Conservation (phyloP, 2,329 filamentous ascomycete species). For the Xylariaceae sp. region DNA sequence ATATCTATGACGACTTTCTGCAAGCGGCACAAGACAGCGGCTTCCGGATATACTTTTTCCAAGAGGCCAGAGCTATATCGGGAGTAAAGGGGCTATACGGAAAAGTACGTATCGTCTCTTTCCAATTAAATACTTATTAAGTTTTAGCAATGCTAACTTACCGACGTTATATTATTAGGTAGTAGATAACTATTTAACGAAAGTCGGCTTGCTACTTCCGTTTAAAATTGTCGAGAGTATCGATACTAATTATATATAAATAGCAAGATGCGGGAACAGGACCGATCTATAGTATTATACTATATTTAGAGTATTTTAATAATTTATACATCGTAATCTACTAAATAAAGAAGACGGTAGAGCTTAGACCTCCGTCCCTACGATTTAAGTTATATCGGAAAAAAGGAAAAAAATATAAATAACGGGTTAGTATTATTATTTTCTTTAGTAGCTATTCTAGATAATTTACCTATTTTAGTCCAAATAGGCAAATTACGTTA, state of each 20-base stretch:
- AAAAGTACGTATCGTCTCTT: constrained; percentile 26
- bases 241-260: constrained; percentile 38
- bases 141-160: not conserved
- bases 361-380: not conserved
- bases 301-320: constrained; percentile 27
- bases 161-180: constrained; percentile 25
- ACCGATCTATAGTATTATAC: constrained; percentile 30
- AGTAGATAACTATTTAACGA: constrained; percentile 38
- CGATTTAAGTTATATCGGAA: not conserved
- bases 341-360: not conserved
- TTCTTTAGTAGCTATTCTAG: not conserved
- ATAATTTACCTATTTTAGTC: not conserved
- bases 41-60: constrained; percentile 38
- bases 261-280: constrained; percentile 30
- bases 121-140: not conserved
- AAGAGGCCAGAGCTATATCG: constrained; percentile 32
- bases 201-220: constrained; percentile 30
- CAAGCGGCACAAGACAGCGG: constrained; percentile 18
- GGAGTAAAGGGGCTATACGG: constrained; percentile 32
- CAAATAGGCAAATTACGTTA: not conserved
- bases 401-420: not conserved
- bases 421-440: not conserved
- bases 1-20: constrained; percentile 35
- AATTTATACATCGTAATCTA: constrained; percentile 16
- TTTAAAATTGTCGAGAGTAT: constrained; percentile 37